phyloP scores from a whole-genome alignment of 495 filamentous ascomycete genomes.

The Penicillium canescens region DNA sequence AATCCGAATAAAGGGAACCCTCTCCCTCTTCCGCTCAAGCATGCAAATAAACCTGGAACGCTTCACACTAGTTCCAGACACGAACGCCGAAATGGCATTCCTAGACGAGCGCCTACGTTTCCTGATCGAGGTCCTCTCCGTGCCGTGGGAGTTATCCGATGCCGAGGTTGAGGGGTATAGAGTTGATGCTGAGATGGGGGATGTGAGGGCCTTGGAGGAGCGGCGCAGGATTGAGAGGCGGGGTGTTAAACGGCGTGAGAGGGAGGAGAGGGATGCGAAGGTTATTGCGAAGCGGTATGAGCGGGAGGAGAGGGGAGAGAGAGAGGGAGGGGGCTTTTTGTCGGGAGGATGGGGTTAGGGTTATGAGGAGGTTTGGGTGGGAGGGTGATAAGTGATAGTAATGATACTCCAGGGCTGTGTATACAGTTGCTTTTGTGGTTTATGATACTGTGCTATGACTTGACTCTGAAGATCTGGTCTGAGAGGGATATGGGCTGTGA shows the following conservation, averaged over 20 bases:
- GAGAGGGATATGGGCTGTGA: no score
- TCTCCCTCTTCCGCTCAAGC: slow-evolving; percentile 60
- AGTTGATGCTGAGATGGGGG: slow-evolving; percentile 47
- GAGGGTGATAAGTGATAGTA: background rate
- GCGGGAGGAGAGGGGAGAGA: slow-evolving; percentile 37
- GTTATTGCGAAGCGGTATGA: slow-evolving; percentile 40
- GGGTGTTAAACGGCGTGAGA: slow-evolving; percentile 33
- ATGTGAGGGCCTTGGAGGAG: slow-evolving; percentile 37
- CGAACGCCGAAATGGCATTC: slow-evolving; percentile 76
- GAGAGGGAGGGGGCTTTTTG: slow-evolving; percentile 34
- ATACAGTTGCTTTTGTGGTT: no score
- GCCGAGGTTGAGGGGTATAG: slow-evolving; percentile 56
- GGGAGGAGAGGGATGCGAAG: slow-evolving; percentile 36
- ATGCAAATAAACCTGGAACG: slow-evolving; percentile 73
- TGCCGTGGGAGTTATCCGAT: slow-evolving; percentile 65
- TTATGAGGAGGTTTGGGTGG: slow-evolving; percentile 32
- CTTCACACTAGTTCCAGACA: slow-evolving; percentile 56
- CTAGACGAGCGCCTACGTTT: slow-evolving; percentile 69
- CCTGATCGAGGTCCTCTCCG: slow-evolving; percentile 59
- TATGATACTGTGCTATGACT: no score
- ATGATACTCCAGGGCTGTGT: no score
- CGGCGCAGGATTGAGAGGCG: slow-evolving; percentile 39
- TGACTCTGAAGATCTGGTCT: no score
- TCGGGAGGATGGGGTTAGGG: slow-evolving; percentile 33
- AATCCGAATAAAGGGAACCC: slow-evolving; percentile 75